A percentile compares a stretch with the other conserved stretches of the same genome.
Conservation (phyloP, 495 filamentous ascomycete genomes). For the Podospora appendiculata region DNA sequence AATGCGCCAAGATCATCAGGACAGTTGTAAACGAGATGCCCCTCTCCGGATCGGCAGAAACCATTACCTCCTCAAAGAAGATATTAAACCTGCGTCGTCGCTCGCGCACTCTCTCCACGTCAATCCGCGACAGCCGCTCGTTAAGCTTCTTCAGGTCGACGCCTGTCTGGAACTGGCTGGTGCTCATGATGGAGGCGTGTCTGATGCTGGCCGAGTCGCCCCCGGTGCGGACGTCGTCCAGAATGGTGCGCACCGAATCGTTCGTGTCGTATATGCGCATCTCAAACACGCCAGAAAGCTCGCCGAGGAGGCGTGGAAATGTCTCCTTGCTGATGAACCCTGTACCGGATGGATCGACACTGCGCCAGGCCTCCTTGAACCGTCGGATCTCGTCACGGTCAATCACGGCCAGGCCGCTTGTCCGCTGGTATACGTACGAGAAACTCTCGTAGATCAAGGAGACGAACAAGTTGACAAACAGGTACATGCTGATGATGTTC, state of each 20-base stretch:
- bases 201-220: slow-evolving; percentile 42
- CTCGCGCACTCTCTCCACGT: slow-evolving; percentile 62
- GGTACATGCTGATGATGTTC: slow-evolving; percentile 99
- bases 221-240: slow-evolving; percentile 65
- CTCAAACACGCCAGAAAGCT: slow-evolving; percentile 88
- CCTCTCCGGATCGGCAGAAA: slow-evolving; percentile 77
- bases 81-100: slow-evolving; percentile 73
- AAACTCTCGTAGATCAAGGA: slow-evolving; percentile 99
- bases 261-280: slow-evolving; percentile 96
- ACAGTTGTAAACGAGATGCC: slow-evolving; percentile 90
- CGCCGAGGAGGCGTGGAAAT: slow-evolving; percentile 83
- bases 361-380: slow-evolving; percentile 98
- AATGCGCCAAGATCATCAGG: slow-evolving; percentile 96
- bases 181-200: slow-evolving; percentile 45
- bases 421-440: slow-evolving; percentile 97
- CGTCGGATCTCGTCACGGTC: slow-evolving; percentile 87
- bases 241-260: slow-evolving; percentile 72
- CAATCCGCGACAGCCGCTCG: slow-evolving; percentile 64
- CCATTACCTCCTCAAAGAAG: slow-evolving; percentile 95
- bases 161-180: slow-evolving; percentile 44
- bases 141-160: slow-evolving; percentile 75
- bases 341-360: slow-evolving; percentile 81
- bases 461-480: slow-evolving; percentile 97
- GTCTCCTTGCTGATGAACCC: slow-evolving; percentile 88
- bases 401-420: slow-evolving; percentile 74